Evolutionary conservation across 2,329 filamentous ascomycete genomes (phyloP).

Genomic region (Penicillium sp.): DNA sequence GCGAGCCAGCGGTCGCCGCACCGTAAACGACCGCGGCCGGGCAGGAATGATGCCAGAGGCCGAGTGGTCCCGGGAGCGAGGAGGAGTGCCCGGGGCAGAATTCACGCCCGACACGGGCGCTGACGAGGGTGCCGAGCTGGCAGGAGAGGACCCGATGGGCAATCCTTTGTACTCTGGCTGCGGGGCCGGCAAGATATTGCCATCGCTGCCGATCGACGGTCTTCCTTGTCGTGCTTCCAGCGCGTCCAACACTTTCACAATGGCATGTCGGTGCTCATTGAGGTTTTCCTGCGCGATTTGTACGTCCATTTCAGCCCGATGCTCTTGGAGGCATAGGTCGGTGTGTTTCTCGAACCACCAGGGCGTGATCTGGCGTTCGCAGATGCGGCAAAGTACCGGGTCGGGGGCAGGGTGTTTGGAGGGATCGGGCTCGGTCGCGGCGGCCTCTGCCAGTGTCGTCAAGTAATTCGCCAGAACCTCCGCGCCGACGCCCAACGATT

Average conservation of each 20-base stretch:
- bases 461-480: constrained; percentile 93
- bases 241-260: constrained; percentile 91
- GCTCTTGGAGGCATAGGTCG: constrained; percentile 90
- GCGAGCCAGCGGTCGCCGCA: constrained; percentile 80
- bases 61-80: constrained; percentile 65
- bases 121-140: constrained; percentile 65
- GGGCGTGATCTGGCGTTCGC: constrained; percentile 90
- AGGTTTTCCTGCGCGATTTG: constrained; percentile 91
- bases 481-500: constrained; percentile 88
- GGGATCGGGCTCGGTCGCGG: constrained; percentile 67
- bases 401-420: constrained; percentile 72
- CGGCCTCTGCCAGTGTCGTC: constrained; percentile 79
- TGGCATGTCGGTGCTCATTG: constrained; percentile 85
- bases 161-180: constrained; percentile 82
- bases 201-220: constrained; percentile 27
- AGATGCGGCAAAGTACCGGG: constrained; percentile 90
- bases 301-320: constrained; percentile 95
- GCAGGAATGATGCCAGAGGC: constrained; percentile 63
- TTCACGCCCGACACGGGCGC: constrained; percentile 67
- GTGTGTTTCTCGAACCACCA: constrained; percentile 99
- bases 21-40: constrained; percentile 81
- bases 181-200: constrained; percentile 49
- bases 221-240: constrained; percentile 63
- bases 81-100: constrained; percentile 61
- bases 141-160: constrained; percentile 69